A percentile compares a stretch with the other conserved stretches of the same genome.
These are phyloP conservation scores for Aspergillus sp. DNA, from an alignment of 2,329 filamentous ascomycete species.

Conservation along the genomic window DNA sequence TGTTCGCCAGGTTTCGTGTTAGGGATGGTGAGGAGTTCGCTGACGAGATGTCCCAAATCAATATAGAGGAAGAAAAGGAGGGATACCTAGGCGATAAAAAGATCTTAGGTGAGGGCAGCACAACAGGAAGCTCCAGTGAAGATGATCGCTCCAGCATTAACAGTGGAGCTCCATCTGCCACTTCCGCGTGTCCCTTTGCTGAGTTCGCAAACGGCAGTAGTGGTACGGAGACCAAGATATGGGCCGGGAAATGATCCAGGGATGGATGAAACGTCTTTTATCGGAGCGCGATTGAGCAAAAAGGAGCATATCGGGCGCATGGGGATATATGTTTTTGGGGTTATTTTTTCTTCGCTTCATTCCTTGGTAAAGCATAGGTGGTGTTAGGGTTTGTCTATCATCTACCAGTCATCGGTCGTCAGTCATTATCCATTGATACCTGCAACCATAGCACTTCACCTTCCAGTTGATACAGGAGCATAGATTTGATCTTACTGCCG, in stretches of 20 bases:
- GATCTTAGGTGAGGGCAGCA: slow-evolving; percentile 36
- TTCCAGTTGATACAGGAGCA: too few relatives aligned
- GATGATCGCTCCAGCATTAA: slow-evolving; percentile 27
- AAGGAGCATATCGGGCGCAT: too few relatives aligned
- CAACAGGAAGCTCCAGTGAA: slow-evolving; percentile 21
- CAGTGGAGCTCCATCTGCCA: slow-evolving; percentile 14
- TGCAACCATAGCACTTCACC: too few relatives aligned
- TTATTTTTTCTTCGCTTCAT: too few relatives aligned
- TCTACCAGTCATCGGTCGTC: too few relatives aligned
- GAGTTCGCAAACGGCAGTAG: slow-evolving; percentile 12
- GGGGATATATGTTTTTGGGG: too few relatives aligned
- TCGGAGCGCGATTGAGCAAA: too few relatives aligned
- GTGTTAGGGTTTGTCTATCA: too few relatives aligned
- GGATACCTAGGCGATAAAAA: slow-evolving; percentile 62
- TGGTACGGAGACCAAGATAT: slow-evolving; percentile 1
- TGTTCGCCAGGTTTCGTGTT: slow-evolving; percentile 79
- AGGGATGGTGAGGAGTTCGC: slow-evolving; percentile 60
- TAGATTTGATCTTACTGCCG: too few relatives aligned
- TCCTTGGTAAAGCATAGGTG: too few relatives aligned
- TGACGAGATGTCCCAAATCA: slow-evolving; percentile 36
- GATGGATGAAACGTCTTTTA: background rate
- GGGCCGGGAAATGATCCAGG: slow-evolving; percentile 12
- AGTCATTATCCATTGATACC: too few relatives aligned
- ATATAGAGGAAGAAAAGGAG: slow-evolving; percentile 51
- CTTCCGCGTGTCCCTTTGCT: slow-evolving; percentile 1